Base-by-base conservation (phyloP, 345 rosid species). In the Brassica juncea region DNA sequence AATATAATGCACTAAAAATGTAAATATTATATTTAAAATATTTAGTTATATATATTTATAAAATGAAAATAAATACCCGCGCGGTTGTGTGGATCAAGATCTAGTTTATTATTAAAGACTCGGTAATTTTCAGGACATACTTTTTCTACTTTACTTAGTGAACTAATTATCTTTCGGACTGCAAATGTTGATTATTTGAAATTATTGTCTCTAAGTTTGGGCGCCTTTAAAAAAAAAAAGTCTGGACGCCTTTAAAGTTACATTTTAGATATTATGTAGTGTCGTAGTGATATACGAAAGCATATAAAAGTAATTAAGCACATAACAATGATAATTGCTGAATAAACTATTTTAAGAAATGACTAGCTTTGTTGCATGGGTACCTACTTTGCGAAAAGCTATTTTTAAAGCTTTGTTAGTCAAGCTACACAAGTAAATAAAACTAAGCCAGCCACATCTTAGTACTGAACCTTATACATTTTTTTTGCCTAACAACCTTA, bases 381-480 rank as follows among this genome's bases (percentile, higher is more conserved):
- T 62, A 68, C 80, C 9, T 62, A 25, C 58, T 70, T 77, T 77
- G 64, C 21, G 66, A 35, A 77, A 70, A 64, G 66, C 66, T 71
- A 59, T 21, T 27, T 25, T 28, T 63, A 49, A 34, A 63, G 39
- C 12, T 68, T 16, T 69, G 61, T 76, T 59, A 32, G 64, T 60
- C 70, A 77, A 61, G 27, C 42, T n/a, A 66, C 27, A 55, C 57
- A 74, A 66, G 21, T 12, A 66, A 66, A 25, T 65, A 37, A 75
- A 67, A 75, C 58, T 57, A 8, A 75, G 31, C 62, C 52, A 76
- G 47, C 12, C 61, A 68, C 74, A 76, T 76, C 73, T 37, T 67
- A 9, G 52, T 42, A 42, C 47, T 42, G 10, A 39, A n/a, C 1
- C 19, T 34, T 58, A 64, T n/a, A 35, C n/a, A 31, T 11, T 25